Evolutionary conservation across 1,284 basidiomycete species (phyloP).

Genomic region (Tylopilus microsporus): DNA sequence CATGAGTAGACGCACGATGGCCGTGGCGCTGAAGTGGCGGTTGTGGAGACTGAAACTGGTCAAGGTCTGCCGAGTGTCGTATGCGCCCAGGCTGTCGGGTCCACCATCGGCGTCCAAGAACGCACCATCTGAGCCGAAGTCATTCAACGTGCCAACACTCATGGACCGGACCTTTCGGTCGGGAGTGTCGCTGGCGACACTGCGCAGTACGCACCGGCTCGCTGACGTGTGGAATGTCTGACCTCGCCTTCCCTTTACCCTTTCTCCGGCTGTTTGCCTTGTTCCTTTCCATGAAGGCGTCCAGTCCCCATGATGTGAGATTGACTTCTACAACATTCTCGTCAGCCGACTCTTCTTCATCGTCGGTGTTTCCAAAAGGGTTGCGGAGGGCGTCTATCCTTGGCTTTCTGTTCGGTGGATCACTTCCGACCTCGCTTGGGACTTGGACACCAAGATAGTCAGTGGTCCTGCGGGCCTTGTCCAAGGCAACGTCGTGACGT

Average conservation of each 20-base stretch:
- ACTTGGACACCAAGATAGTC: conserved; percentile 67
- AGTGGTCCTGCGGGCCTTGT: conserved; percentile 43
- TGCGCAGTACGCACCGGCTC: conserved; percentile 33
- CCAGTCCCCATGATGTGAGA: conserved; percentile 76
- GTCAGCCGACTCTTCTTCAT: conserved; percentile 49
- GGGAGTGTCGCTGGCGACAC: conserved; percentile 27
- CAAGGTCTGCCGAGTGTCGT: conserved; percentile 50
- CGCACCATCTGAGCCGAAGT: conserved; percentile 44
- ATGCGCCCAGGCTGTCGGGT: conserved; percentile 26
- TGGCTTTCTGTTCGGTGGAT: conserved; percentile 42
- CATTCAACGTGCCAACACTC: conserved; percentile 59
- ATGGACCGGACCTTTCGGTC: conserved; percentile 48
- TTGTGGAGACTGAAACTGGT: conserved; percentile 38
- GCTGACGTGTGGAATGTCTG: conserved; percentile 44
- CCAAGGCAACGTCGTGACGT: conserved; percentile 39
- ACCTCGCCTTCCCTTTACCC: conserved; percentile 45
- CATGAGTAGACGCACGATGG: conserved; percentile 46
- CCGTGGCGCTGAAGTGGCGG: conserved; percentile 37
- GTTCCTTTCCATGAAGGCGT: conserved; percentile 66
- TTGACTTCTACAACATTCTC: conserved; percentile 64
- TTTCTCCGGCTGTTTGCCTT: conserved; percentile 42
- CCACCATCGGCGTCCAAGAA: conserved; percentile 38
- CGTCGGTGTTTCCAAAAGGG: conserved; percentile 62
- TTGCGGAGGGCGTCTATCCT: conserved; percentile 60
- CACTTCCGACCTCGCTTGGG: conserved; percentile 57